Percentiles rank a stretch among this genome's conserved stretches.
Evolutionary conservation across 2,329 filamentous ascomycete genomes (phyloP).

Genomic region (Talaromyces sp.): DNA sequence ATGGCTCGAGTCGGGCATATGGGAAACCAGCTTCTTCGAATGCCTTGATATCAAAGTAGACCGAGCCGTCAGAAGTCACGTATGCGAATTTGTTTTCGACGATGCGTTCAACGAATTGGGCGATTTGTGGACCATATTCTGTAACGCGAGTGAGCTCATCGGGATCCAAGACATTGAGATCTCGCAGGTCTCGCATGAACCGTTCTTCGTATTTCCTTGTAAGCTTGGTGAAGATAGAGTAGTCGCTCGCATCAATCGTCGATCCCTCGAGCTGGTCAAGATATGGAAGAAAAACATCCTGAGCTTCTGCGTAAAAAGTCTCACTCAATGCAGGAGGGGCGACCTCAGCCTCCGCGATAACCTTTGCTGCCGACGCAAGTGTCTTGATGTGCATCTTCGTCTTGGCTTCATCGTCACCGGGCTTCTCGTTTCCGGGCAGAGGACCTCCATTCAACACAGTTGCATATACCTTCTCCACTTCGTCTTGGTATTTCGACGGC

Average conservation of each 20-base stretch:
- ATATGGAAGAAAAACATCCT: slow-evolving; percentile 74
- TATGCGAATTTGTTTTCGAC: slow-evolving; percentile 86
- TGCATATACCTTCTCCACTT: slow-evolving; percentile 51
- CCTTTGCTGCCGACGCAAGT: slow-evolving; percentile 51
- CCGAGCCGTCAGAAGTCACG: slow-evolving; percentile 68
- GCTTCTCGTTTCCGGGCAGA: slow-evolving; percentile 51
- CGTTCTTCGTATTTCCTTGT: slow-evolving; percentile 82
- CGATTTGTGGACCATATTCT: slow-evolving; percentile 85
- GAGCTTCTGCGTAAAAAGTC: slow-evolving; percentile 56
- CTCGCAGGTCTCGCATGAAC: slow-evolving; percentile 83
- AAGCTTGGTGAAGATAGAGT: slow-evolving; percentile 80
- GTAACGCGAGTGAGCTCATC: slow-evolving; percentile 86
- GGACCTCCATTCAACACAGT: slow-evolving; percentile 54
- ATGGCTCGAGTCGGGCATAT: slow-evolving; percentile 81
- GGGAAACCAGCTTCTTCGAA: slow-evolving; percentile 82
- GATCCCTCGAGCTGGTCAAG: slow-evolving; percentile 64
- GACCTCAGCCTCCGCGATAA: slow-evolving; percentile 39
- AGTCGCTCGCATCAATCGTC: slow-evolving; percentile 57
- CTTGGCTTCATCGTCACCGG: slow-evolving; percentile 79
- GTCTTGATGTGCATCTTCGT: slow-evolving; percentile 82
- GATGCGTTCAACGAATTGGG: slow-evolving; percentile 76
- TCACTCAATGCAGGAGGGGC: slow-evolving; percentile 30
- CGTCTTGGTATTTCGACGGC: slow-evolving; percentile 47
- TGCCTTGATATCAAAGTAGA: slow-evolving; percentile 87
- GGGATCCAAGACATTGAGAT: slow-evolving; percentile 78